phyloP scores from a whole-genome alignment of 768 basidiomycete genomes.

The Termitomyces heimii region DNA sequence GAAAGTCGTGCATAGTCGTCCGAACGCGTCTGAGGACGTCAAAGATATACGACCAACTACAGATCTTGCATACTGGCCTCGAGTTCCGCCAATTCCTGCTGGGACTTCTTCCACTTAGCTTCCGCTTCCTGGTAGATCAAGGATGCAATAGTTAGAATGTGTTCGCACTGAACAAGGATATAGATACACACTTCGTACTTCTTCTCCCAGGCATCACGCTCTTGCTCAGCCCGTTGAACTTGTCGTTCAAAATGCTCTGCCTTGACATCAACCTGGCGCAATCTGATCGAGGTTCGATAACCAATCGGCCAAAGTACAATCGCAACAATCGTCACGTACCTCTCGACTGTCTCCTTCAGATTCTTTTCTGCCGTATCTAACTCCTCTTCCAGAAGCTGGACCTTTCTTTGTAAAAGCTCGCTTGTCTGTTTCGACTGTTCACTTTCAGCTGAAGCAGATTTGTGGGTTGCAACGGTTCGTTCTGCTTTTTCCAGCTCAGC shows the following conservation, averaged over 20 bases:
- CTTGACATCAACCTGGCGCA: conserved; percentile 96
- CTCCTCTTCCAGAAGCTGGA: conserved; percentile 91
- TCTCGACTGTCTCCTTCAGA: conserved; percentile 93
- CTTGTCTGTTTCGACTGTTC: conserved; percentile 65
- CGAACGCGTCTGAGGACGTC: background rate
- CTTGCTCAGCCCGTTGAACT: conserved; percentile 78
- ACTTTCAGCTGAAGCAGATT: conserved; percentile 58
- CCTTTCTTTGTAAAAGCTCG: conserved; percentile 75
- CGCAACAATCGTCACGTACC: conserved; percentile 49
- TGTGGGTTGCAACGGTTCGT: conserved; percentile 54
- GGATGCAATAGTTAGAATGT: conserved; percentile 5
- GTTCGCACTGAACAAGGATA: background rate
- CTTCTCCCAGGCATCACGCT: conserved; percentile 91
- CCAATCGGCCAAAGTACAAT: conserved; percentile 9
- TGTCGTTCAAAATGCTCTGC: conserved; percentile 98
- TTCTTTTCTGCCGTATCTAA: conserved; percentile 95
- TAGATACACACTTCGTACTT: conserved; percentile 76
- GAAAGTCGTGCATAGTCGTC: background rate
- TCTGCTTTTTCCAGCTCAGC: conserved; percentile 69
- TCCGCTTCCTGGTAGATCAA: conserved; percentile 52
- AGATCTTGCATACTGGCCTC: conserved; percentile 68
- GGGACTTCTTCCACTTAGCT: conserved; percentile 64
- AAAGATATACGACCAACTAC: conserved; percentile 25
- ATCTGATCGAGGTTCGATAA: conserved; percentile 37
- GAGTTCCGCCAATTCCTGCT: conserved; percentile 83